Evolutionary conservation across 257 asterid species (phyloP), one percentile per base, ranked within the genome.

Genomic region (Anisodus acutangulus): DNA sequence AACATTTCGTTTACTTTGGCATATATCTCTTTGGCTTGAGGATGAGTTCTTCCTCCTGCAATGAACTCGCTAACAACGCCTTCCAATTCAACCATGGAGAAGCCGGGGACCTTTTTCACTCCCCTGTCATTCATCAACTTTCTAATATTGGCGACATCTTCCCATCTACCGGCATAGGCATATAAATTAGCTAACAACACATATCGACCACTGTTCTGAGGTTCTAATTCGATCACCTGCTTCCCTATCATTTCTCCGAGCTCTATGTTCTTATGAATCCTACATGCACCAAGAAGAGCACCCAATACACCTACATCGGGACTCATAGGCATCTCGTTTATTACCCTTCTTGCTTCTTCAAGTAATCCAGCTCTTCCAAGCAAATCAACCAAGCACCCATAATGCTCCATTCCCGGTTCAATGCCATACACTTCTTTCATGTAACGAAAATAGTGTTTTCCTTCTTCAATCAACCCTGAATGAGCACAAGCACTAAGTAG

Each of bases 251-350:
- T 91, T 85, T 93, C 95, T 3, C 97, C 98, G 70, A 95, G 71
- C 6, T 89, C 90, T 5, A 92, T 68, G 79, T 94, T 93, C 35
- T 92, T 91, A 54, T 94, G 97, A 85, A 95, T 93, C 85, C 87
- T 92, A 69, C 97, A 94, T 22, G 98, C 98, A 8, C 98, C 98
- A 4, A 95, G 91, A 88, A 95, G 92, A 16, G 98, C 98, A 17
- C 98, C 98, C 72, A 95, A 68, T 43, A 95, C 97, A 49, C 95
- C 91, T 2, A 86, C 95, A 84, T 95, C 93, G 2, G 97, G 89
- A 15, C 85, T 91, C 90, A 92, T 87, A 17, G 97, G 98, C 98
- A 95, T 95, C 6, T 87, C 86, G 8, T 86, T 79, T 63, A 91
- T 87, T 47, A 92, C 90, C 17, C 83, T 83, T 83, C 66, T 89